Base-by-base conservation (phyloP, 1,139 yeast genomes). In the Debaryomycetaceae sp. region DNA sequence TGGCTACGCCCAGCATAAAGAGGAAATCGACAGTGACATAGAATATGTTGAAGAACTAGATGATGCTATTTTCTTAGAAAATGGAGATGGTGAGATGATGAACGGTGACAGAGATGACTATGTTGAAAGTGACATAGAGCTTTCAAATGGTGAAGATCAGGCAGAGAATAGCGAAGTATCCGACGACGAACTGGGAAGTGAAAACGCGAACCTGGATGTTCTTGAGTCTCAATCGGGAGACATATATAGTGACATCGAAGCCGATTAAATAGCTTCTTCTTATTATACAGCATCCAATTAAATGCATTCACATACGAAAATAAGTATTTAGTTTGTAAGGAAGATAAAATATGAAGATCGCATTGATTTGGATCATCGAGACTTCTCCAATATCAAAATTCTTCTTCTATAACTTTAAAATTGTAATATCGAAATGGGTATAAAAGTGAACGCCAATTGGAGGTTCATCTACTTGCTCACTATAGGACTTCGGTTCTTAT, bases 401-500 rank as follows among this genome's bases (percentile, higher is more conserved):
- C n/a, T n/a, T n/a, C n/a, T n/a, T n/a, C n/a, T n/a, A n/a, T n/a
- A n/a, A n/a, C n/a, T n/a, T n/a, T n/a, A n/a, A n/a, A n/a, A n/a
- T n/a, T n/a, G n/a, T n/a, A n/a, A n/a, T n/a, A n/a, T n/a, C n/a
- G n/a, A n/a, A 3, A 22, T 22, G 26, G 26, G 26, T 26, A 17
- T 15, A 26, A 38, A 30, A 18, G 26, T 29, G 9, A 24, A 36
- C 17, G 17, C 51, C 40, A 58, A 59, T 50, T 73, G 86, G 87
- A 60, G 81, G 46, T 52, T 53, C 17, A 57, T 71, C 2, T 77
- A 74, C 53, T 51, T 71, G 30, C 36, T 62, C 16, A 61, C 75
- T 30, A 70, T 79, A 17, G 65, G 70, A 0, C 58, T 79, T 17
- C 61, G 89, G 39, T 64, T 85, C 31, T 63, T 77, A 24, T 67